These are phyloP conservation scores for Knoxia roxburghii DNA, from an alignment of 257 asterid genomes.

Conservation along the genomic window DNA sequence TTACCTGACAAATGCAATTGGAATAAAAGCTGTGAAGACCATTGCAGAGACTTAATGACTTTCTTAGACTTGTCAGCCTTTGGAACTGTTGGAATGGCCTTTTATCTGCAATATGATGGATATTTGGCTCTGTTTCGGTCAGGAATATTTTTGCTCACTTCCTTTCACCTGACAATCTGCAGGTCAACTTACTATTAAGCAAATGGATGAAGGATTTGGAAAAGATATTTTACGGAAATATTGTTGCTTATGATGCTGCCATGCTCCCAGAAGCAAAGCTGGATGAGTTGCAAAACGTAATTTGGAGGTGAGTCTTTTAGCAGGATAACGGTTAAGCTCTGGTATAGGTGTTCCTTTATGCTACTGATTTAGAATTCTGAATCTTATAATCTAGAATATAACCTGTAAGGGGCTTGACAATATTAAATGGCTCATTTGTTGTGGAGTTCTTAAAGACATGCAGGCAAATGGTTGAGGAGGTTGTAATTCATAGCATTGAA, in stretches of 20 bases:
- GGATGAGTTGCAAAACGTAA: slow-evolving; percentile 69
- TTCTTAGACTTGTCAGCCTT: background rate
- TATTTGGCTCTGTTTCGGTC: background rate
- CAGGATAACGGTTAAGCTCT: slow-evolving; percentile 12
- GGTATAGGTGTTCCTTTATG: background rate
- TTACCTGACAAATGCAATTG: background rate
- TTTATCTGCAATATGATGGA: background rate
- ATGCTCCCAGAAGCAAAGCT: slow-evolving; percentile 66
- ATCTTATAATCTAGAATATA: background rate
- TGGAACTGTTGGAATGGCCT: background rate
- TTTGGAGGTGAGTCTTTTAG: slow-evolving; percentile 67
- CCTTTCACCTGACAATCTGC: slow-evolving; percentile 18
- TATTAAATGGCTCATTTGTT: background rate
- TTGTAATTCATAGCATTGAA: background rate
- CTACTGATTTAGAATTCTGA: background rate
- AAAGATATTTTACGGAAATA: slow-evolving; percentile 84
- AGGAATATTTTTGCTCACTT: background rate
- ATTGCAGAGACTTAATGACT: background rate
- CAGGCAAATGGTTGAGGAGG: background rate
- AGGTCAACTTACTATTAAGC: slow-evolving; percentile 77
- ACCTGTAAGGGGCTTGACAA: background rate
- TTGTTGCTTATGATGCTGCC: slow-evolving; percentile 89
- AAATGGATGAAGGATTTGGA: slow-evolving; percentile 98
- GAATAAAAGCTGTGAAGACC: background rate
- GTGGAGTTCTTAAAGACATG: background rate